Evolutionary conservation across 225 moss, liverwort and hornwort genomes (phyloP), one percentile per base, ranked within the genome.

Genomic region (Takakia lepidozioides): DNA sequence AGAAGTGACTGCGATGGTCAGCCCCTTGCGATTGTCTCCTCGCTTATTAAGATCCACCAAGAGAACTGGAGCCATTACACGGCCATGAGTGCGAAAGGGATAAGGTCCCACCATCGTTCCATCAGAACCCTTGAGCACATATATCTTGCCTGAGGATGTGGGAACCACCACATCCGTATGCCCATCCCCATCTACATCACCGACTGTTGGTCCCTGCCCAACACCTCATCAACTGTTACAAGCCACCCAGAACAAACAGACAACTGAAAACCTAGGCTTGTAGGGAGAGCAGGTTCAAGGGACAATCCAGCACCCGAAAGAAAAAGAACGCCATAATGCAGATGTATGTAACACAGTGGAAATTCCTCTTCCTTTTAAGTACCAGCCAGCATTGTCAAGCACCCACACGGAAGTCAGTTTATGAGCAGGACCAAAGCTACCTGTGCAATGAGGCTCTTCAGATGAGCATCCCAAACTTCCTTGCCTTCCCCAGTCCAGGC

Each of bases 381-480:
- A n/a, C n/a, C n/a, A n/a, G n/a, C n/a, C n/a, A n/a, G n/a, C n/a
- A n/a, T n/a, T n/a, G n/a, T n/a, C n/a, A n/a, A n/a, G n/a, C n/a
- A n/a, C n/a, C n/a, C n/a, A n/a, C n/a, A n/a, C n/a, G n/a, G n/a
- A n/a, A n/a, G n/a, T n/a, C n/a, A n/a, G n/a, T n/a, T n/a, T n/a
- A n/a, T n/a, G n/a, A n/a, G n/a, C n/a, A n/a, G n/a, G n/a, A n/a
- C n/a, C 14, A 34, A 15, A 42, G 43, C 58, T 17, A 88, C 88
- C 91, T 98, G 98, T 54, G 98, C 82, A 52, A 91, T 87, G 55
- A 91, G 78, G 56, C 98, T 98, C 61, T 79, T 91, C 67, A 98
- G 68, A 74, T 98, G 85, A 25, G 66, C 57, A 51, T 81, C 83
- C 98, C 98, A 98, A 19, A 98, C 49, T 59, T 85, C 91, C 50